phyloP scores from a whole-genome alignment of 2,329 filamentous ascomycete genomes.

The Aspergillus hortae region DNA sequence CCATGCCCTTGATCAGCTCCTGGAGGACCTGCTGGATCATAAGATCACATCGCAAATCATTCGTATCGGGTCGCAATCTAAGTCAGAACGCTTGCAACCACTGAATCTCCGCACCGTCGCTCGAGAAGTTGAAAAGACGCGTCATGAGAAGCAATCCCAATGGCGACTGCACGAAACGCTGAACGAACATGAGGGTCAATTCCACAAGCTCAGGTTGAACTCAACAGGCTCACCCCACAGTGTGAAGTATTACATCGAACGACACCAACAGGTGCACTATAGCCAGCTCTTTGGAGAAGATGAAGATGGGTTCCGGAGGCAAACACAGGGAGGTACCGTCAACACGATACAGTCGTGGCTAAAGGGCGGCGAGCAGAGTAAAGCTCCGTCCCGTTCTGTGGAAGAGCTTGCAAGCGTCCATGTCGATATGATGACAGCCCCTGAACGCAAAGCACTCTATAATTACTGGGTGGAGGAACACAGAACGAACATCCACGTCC shows the following conservation, averaged over 20 bases:
- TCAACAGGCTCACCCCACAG: constrained; percentile 1
- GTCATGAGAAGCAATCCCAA: constrained; percentile 24
- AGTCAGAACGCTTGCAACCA: constrained; percentile 49
- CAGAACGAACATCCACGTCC: neutral
- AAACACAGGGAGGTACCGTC: neutral
- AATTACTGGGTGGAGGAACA: constrained; percentile 25
- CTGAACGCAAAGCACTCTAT: constrained; percentile 24
- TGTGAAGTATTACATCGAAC: constrained; percentile 17
- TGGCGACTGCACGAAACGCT: constrained; percentile 5
- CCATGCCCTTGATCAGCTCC: constrained; percentile 55
- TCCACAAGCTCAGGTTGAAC: constrained; percentile 9
- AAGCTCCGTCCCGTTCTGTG: constrained; percentile 5
- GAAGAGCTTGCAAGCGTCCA: constrained; percentile 6
- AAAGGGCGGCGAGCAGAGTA: constrained; percentile 6
- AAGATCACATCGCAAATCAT: constrained; percentile 46
- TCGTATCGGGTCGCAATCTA: constrained; percentile 59
- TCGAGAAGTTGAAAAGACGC: constrained; percentile 33
- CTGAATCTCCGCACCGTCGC: constrained; percentile 47
- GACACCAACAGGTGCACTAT: neutral
- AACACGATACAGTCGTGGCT: constrained; percentile 19
- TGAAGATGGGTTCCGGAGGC: constrained; percentile 19
- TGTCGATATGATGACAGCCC: constrained; percentile 18
- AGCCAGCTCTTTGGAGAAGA: constrained; percentile 5
- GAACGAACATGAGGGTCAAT: constrained; percentile 11
- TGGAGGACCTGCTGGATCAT: constrained; percentile 55